Percentiles rank a stretch among this genome's conserved stretches.
phyloP scores from a whole-genome alignment of 2,329 filamentous ascomycete species.

The Fusarium coffeatum region DNA sequence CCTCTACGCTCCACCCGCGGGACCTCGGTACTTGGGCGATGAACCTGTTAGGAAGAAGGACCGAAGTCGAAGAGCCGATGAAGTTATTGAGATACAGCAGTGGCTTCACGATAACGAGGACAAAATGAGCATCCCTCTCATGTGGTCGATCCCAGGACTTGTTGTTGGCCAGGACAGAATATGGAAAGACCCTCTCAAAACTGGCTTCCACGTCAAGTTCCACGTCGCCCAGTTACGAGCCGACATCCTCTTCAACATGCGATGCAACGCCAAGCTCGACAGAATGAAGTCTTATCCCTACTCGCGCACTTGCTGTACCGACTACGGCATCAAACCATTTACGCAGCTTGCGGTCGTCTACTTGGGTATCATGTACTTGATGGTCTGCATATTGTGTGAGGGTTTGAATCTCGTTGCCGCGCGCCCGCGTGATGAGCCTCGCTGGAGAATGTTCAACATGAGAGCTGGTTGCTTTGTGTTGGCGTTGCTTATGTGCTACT shows the following conservation, averaged over 20 bases:
- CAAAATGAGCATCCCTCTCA: slow-evolving; percentile 19
- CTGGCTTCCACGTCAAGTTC: slow-evolving; percentile 45
- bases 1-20: slow-evolving; percentile 41
- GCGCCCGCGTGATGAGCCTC: background rate
- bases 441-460: slow-evolving; percentile 27
- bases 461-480: slow-evolving; percentile 37
- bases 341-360: slow-evolving; percentile 37
- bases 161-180: slow-evolving; percentile 10
- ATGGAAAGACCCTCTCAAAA: slow-evolving; percentile 9
- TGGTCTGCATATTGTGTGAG: slow-evolving; percentile 17
- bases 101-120: background rate
- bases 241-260: slow-evolving; percentile 61
- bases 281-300: slow-evolving; percentile 54
- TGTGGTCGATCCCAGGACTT: slow-evolving; percentile 27
- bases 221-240: slow-evolving; percentile 44
- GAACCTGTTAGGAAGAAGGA: background rate
- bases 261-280: slow-evolving; percentile 59
- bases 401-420: background rate
- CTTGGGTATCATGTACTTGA: slow-evolving; percentile 21
- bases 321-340: slow-evolving; percentile 50
- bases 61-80: background rate
- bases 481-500: slow-evolving; percentile 42
- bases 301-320: slow-evolving; percentile 64
- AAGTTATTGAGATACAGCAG: slow-evolving; percentile 6
- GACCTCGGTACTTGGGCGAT: slow-evolving; percentile 34